phyloP scores from a whole-genome alignment of 2,329 filamentous ascomycete species.

The Pseudocercospora pini-densiflorae region DNA sequence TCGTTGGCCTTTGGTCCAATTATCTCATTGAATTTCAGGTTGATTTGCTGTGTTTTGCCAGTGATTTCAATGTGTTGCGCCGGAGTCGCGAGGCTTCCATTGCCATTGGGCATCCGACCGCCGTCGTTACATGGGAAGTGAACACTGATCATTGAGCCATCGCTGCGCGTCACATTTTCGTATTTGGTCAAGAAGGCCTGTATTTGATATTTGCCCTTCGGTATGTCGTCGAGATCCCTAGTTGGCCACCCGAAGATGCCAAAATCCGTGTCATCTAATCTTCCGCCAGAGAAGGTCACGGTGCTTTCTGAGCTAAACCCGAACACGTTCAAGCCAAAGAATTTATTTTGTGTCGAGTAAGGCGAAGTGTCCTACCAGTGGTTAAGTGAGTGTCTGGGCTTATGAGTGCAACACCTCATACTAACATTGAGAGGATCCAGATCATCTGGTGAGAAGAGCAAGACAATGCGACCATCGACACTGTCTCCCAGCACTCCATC shows the following conservation, averaged over 20 bases:
- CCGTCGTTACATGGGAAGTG: slow-evolving; percentile 46
- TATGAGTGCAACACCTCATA: too few species aligned
- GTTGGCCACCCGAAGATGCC: slow-evolving; percentile 43
- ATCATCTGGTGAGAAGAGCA: slow-evolving; percentile 43
- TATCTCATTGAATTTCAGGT: slow-evolving; percentile 34
- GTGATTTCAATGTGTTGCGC: slow-evolving; percentile 34
- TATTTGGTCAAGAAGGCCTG: slow-evolving; percentile 45
- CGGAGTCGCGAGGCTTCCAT: slow-evolving; percentile 39
- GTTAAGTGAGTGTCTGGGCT: background rate
- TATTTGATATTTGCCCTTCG: slow-evolving; percentile 40
- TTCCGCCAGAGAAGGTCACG: slow-evolving; percentile 37
- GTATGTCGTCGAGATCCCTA: slow-evolving; percentile 38
- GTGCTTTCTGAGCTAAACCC: slow-evolving; percentile 29
- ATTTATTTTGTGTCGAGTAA: slow-evolving; percentile 39
- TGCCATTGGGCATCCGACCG: slow-evolving; percentile 35
- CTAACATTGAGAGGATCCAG: slow-evolving; percentile 37
- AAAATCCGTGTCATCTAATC: slow-evolving; percentile 30
- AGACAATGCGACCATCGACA: slow-evolving; percentile 39
- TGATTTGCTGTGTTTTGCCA: slow-evolving; percentile 37
- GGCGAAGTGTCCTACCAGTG: slow-evolving; percentile 40
- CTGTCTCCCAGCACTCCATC: slow-evolving; percentile 35
- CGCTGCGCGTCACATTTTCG: slow-evolving; percentile 42
- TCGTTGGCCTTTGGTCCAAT: slow-evolving; percentile 34
- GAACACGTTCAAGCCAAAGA: slow-evolving; percentile 45
- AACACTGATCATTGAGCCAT: slow-evolving; percentile 43